Conservation (phyloP, 495 filamentous ascomycete species). For the Lasiosphaeria hispida region DNA sequence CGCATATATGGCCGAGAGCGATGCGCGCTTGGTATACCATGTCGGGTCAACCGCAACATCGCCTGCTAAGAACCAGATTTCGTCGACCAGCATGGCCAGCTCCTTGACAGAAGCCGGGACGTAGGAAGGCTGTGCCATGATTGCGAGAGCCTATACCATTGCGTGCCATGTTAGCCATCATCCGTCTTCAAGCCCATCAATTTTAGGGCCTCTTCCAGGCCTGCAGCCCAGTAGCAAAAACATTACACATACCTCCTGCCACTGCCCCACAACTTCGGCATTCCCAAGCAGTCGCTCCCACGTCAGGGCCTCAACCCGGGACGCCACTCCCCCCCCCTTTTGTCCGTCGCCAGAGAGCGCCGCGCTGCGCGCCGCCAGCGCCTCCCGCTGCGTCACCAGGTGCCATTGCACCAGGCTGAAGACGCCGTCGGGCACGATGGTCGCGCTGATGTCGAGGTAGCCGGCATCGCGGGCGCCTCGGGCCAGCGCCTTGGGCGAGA, state of each 20-base stretch:
- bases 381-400: conserved; percentile 61
- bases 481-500: conserved; percentile 66
- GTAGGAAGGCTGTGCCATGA: conserved; percentile 79
- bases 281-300: conserved; percentile 76
- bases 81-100: conserved; percentile 76
- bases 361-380: conserved; percentile 33
- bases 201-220: background rate
- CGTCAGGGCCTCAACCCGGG: conserved; percentile 61
- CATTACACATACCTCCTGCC: conserved; percentile 74
- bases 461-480: conserved; percentile 78
- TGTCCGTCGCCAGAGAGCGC: conserved; percentile 25
- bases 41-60: conserved; percentile 75
- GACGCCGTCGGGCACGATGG: conserved; percentile 72
- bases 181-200: background rate
- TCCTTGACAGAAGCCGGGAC: conserved; percentile 75
- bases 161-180: background rate
- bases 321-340: conserved; percentile 38
- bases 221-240: background rate
- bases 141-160: conserved; percentile 67
- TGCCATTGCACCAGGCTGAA: conserved; percentile 84
- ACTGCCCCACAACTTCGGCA: conserved; percentile 61
- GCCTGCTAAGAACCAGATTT: conserved; percentile 82
- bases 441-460: conserved; percentile 81
- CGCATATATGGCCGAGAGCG: conserved; percentile 76
- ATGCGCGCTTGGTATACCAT: conserved; percentile 89